Conservation (phyloP, 371 early-diverging fungal genomes). For the Aphelidium insulamus region DNA sequence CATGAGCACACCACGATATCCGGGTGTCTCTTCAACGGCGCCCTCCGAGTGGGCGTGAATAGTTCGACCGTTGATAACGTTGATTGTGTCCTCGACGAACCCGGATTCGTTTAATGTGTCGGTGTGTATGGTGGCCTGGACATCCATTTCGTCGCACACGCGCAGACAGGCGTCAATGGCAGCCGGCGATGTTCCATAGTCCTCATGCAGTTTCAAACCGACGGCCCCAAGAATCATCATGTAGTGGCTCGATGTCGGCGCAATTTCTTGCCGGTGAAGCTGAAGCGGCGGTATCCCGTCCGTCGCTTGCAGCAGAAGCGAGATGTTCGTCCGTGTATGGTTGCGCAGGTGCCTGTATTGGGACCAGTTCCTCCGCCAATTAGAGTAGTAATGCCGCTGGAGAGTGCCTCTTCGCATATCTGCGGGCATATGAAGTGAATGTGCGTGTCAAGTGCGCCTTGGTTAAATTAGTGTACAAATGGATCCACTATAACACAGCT, state of each 20-base stretch:
- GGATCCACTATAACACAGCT: conserved; percentile 23
- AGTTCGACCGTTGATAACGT: conserved; percentile 63
- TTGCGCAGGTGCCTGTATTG: conserved; percentile 79
- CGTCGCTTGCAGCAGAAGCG: conserved; percentile 65
- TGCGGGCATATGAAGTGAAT: conserved; percentile 84
- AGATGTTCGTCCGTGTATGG: conserved; percentile 76
- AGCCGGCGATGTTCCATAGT: conserved; percentile 81
- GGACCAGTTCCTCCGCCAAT: conserved; percentile 90
- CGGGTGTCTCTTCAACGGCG: no score
- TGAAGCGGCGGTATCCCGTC: conserved; percentile 62
- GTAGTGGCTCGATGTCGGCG: conserved; percentile 28
- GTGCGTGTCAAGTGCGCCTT: conserved; percentile 53
- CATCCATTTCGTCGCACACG: conserved; percentile 67
- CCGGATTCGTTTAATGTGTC: conserved; percentile 87
- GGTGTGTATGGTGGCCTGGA: conserved; percentile 78
- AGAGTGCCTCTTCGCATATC: conserved; percentile 49
- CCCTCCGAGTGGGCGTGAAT: conserved; percentile 88
- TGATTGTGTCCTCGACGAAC: conserved; percentile 70
- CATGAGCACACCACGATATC: no score
- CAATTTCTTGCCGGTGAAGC: conserved; percentile 79
- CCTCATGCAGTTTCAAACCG: conserved; percentile 82
- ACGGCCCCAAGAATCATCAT: conserved; percentile 69
- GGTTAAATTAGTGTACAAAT: conserved; percentile 13
- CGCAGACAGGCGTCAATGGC: conserved; percentile 69
- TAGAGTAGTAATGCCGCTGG: conserved; percentile 67